These are phyloP conservation scores for Russula ochroleuca DNA, from an alignment of 768 basidiomycete species.

Conservation along the genomic window DNA sequence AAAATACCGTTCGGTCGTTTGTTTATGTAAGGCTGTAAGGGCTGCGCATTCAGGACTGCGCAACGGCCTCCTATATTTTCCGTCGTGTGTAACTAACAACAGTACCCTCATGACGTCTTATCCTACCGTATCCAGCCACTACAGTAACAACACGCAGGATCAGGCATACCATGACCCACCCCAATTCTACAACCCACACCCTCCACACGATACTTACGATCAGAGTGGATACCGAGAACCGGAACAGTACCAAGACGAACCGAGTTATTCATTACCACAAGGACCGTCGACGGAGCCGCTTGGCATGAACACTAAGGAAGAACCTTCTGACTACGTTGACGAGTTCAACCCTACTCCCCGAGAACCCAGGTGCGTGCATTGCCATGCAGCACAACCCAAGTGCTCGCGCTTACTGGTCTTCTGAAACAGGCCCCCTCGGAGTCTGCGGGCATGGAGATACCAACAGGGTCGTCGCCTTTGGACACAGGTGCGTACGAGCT, in stretches of 20 bases:
- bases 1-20: background rate
- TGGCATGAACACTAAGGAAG: constrained; percentile 6
- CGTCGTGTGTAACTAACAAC: background rate
- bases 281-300: constrained; percentile 4
- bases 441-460: constrained; percentile 21
- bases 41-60: constrained; percentile 11
- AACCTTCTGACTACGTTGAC: background rate
- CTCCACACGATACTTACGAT: constrained; percentile 52
- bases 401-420: background rate
- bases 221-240: constrained; percentile 38
- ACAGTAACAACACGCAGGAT: constrained; percentile 14
- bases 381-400: background rate
- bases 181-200: constrained; percentile 36
- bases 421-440: constrained; percentile 14
- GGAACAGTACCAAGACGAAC: constrained; percentile 31
- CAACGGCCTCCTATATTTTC: background rate
- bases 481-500: constrained; percentile 21
- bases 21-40: constrained; percentile 12
- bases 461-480: constrained; percentile 25
- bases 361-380: constrained; percentile 7
- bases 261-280: constrained; percentile 6
- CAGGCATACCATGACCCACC: constrained; percentile 30
- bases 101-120: constrained; percentile 6
- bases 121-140: background rate
- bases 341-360: background rate